Base-by-base conservation (phyloP, 2,329 filamentous ascomycete species). In the Orbilia blumenaviensis region DNA sequence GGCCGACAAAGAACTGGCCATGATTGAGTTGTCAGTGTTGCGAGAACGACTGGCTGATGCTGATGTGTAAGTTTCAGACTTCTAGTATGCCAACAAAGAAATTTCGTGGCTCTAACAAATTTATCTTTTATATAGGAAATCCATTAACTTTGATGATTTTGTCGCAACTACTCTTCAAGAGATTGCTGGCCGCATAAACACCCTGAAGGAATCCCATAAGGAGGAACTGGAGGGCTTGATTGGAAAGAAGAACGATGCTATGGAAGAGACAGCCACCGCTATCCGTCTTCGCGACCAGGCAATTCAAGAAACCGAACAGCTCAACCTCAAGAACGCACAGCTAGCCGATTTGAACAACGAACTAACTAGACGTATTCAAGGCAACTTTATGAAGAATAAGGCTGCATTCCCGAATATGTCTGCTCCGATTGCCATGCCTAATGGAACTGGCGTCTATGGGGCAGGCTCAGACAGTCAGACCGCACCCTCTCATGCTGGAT, bases 301-400 rank as follows among this genome's bases (percentile, higher is more conserved):
- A 12, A 90, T 97, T 80, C 89, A 96, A 81, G 95, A 99, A 81
- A 98, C 97, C 81, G 95, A 98, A 84, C 93, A 96, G 81, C 86
- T 99, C 48, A 96, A 93, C 9, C 91, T 90, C 69, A 97, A 97
- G 86, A 99, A 99, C 82, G 91, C 92, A 0, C 94, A 98, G 84
- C 87, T 99, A 75, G 91, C 92, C 27, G 93, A 97, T 81, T 89
- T 98, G 86, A 98, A 99, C 84, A 96, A 97, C 80, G 92, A 97
- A 81, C 86, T 99, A 67, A 94, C 96, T 2, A 92, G 96, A 81
- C 93, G 94, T 81, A 97, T 98, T 74, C 94, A 98, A 82, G 93
- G 92, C 81, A 88, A 93, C 29, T 96, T 97, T 86, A 96, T 96
- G 84, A 90, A 89, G 50, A 93, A 91, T 81, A 90, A 87, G 84